phyloP scores from a whole-genome alignment of 805 yeast genomes.

The Candida hispaniensis region DNA sequence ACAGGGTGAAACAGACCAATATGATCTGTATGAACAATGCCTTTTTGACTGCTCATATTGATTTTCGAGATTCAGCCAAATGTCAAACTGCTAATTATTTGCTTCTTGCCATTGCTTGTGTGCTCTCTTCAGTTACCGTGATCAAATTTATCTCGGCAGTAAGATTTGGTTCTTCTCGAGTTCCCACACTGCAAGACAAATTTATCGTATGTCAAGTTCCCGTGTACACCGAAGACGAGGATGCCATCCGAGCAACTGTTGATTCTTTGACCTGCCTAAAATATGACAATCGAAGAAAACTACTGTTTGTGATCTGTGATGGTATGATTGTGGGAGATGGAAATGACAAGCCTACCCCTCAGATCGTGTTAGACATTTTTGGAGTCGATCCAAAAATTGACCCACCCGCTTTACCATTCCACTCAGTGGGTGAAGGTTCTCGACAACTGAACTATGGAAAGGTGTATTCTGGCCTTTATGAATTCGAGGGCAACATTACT shows the following conservation, averaged over 20 bases:
- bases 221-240: constrained; percentile 47
- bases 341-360: constrained; percentile 46
- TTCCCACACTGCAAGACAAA: constrained; percentile 32
- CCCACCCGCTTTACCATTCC: constrained; percentile 43
- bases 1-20: constrained; percentile 22
- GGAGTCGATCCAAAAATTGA: constrained; percentile 40
- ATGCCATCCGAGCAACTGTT: constrained; percentile 43
- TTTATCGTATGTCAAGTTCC: constrained; percentile 37
- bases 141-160: constrained; percentile 33
- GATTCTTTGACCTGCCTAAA: constrained; percentile 48
- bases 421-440: constrained; percentile 50
- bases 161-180: constrained; percentile 30
- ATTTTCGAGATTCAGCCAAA: constrained; percentile 32
- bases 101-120: constrained; percentile 31
- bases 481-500: constrained; percentile 42
- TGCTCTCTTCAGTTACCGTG: constrained; percentile 31
- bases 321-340: constrained; percentile 53
- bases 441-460: constrained; percentile 52
- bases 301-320: constrained; percentile 47
- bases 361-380: constrained; percentile 38
- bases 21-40: constrained; percentile 31
- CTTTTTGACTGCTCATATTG: constrained; percentile 30
- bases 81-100: constrained; percentile 34
- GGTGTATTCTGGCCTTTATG: constrained; percentile 52
- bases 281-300: constrained; percentile 47